Percentiles rank a stretch among this genome's conserved stretches.
phyloP scores from a whole-genome alignment of 805 yeast species.

The Ogataea angusta region DNA sequence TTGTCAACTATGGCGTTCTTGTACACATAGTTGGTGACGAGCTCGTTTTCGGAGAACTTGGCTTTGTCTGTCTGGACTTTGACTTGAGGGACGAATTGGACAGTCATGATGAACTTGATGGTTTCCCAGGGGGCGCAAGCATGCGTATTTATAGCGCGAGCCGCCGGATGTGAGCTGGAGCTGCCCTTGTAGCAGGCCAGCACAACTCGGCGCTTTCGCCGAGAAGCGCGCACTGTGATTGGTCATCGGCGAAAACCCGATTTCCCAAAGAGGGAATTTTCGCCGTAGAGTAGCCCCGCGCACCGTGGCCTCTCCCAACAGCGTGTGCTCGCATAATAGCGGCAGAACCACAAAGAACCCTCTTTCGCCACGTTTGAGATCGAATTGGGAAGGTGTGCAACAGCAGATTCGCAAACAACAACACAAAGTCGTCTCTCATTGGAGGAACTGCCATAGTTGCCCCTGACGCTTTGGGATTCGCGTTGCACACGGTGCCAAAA shows the following conservation, averaged over 20 bases:
- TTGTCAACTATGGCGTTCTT: conserved; percentile 72
- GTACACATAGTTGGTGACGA: conserved; percentile 63
- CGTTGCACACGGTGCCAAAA: not conserved
- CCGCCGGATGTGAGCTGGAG: conserved; percentile 1
- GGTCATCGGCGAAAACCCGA: conserved; percentile 11
- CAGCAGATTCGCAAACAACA: not conserved
- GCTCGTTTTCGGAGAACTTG: conserved; percentile 45
- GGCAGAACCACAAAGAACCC: not conserved
- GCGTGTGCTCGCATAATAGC: conserved; percentile 4
- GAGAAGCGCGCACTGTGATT: conserved; percentile 10
- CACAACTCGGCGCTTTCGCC: conserved; percentile 13
- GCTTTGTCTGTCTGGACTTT: conserved; percentile 56
- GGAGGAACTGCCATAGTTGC: not conserved
- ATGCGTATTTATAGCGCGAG: conserved; percentile 9
- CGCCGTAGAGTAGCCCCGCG: conserved; percentile 4
- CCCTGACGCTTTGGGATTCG: not conserved
- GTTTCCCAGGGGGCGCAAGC: not conserved
- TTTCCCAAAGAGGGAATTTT: conserved; percentile 8
- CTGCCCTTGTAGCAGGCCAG: no score
- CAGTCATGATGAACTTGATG: conserved; percentile 25
- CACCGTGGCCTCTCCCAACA: conserved; percentile 4
- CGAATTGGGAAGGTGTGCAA: not conserved
- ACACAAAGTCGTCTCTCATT: not conserved
- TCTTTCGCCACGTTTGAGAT: not conserved
- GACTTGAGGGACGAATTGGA: conserved; percentile 40